Evolutionary conservation across 306 rosid species (phyloP).

Genomic region (apple (Malus domestica)): DNA sequence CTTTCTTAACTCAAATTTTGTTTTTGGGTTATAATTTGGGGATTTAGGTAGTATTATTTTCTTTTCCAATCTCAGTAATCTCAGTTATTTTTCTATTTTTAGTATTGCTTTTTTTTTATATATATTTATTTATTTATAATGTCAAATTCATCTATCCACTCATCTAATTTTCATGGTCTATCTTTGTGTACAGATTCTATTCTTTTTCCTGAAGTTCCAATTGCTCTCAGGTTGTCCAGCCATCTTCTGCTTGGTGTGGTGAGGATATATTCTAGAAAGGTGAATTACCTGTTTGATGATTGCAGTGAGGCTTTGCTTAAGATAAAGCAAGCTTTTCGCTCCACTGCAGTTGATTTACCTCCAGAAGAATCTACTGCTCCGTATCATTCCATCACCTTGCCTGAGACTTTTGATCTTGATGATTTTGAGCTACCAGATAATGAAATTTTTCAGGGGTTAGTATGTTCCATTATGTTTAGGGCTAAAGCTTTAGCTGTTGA

Average conservation of each 20-base stretch:
- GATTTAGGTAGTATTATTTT: neutral
- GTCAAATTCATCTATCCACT: constrained; percentile 2
- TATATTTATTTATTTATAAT: too few species aligned
- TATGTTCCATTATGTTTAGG: constrained; percentile 14
- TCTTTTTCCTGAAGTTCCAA: constrained; percentile 92
- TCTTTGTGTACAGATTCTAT: constrained; percentile 78
- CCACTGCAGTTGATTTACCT: constrained; percentile 94
- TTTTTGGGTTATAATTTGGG: neutral
- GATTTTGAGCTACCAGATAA: constrained; percentile 98
- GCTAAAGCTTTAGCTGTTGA: neutral
- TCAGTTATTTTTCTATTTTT: neutral
- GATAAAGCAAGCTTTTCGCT: constrained; percentile 98
- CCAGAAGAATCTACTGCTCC: constrained; percentile 99
- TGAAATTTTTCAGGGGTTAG: constrained; percentile 87
- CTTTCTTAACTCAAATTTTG: neutral
- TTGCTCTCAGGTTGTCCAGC: constrained; percentile 96
- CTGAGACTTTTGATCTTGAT: constrained; percentile 99
- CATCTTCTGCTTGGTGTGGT: constrained; percentile 99
- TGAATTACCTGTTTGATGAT: constrained; percentile 97
- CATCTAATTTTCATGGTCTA: constrained; percentile 13
- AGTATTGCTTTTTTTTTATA: neutral
- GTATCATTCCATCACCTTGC: constrained; percentile 93
- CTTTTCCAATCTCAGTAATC: neutral
- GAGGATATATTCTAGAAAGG: constrained; percentile 99
- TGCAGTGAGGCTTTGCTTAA: constrained; percentile 99